Percentiles rank a stretch among this genome's conserved stretches.
Evolutionary conservation across 2,329 filamentous ascomycete species (phyloP).

Genomic region (Bipolaris sorokiniana): DNA sequence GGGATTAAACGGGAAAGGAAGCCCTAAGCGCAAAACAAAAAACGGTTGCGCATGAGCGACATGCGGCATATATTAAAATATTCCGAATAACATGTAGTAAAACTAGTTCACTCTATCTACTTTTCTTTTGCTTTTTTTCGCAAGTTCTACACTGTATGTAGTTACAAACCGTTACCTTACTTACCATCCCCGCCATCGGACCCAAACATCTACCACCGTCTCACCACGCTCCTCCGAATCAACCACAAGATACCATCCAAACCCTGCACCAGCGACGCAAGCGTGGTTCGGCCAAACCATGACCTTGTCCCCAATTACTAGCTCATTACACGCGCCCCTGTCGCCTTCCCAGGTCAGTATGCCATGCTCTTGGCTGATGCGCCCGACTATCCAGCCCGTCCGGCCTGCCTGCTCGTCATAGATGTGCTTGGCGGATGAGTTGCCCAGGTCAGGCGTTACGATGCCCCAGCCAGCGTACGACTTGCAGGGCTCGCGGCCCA

Average conservation of each 20-base stretch:
- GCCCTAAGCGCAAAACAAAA: no score
- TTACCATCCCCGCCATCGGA: slow-evolving; percentile 72
- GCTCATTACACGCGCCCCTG: slow-evolving; percentile 38
- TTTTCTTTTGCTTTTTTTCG: not conserved
- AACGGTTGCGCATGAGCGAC: not conserved
- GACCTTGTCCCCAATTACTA: slow-evolving; percentile 70
- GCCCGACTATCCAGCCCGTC: slow-evolving; percentile 69
- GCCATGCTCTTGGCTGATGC: slow-evolving; percentile 80
- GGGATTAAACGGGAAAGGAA: no score
- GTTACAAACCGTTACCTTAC: no score
- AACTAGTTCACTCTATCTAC: not conserved
- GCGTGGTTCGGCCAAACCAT: slow-evolving; percentile 81
- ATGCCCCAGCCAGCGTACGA: slow-evolving; percentile 76
- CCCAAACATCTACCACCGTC: slow-evolving; percentile 75
- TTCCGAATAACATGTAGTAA: no score
- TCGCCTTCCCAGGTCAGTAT: slow-evolving; percentile 67
- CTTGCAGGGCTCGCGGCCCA: slow-evolving; percentile 75
- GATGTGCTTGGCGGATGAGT: slow-evolving; percentile 24
- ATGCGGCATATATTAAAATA: not conserved
- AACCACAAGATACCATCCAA: slow-evolving; percentile 75
- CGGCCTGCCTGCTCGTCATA: slow-evolving; percentile 37
- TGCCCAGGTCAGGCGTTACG: slow-evolving; percentile 63
- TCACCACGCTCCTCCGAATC: slow-evolving; percentile 63
- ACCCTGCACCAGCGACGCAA: slow-evolving; percentile 75
- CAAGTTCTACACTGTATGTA: no score